Conservation (phyloP, 192 early-diverging fungal genomes). For the Entrophospora sp. region DNA sequence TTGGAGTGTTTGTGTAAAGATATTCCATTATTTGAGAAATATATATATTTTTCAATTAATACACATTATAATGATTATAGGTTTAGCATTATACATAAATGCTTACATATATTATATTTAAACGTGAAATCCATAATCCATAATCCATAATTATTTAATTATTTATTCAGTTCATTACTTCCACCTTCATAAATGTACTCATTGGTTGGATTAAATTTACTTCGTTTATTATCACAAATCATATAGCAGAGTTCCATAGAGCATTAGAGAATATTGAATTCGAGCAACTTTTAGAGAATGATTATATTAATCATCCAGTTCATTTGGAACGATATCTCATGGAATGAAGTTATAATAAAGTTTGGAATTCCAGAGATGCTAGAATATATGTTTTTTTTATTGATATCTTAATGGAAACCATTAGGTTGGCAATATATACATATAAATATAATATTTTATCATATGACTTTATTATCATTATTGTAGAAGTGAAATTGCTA, state of each 20-base stretch:
- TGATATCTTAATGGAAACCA: constrained; percentile 88
- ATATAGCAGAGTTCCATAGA: constrained; percentile 98
- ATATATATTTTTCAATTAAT: constrained; percentile 89
- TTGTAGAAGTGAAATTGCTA: constrained; percentile 92
- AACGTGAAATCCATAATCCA: not conserved
- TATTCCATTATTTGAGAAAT: constrained; percentile 91
- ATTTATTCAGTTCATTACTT: constrained; percentile 31
- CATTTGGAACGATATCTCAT: constrained; percentile 94
- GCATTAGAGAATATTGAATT: constrained; percentile 85
- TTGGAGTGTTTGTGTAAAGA: constrained; percentile 79
- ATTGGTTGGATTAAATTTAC: constrained; percentile 84
- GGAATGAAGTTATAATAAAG: constrained; percentile 96
- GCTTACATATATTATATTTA: not conserved
- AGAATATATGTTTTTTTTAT: constrained; percentile 91
- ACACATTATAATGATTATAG: constrained; percentile 77
- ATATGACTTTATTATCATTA: no score
- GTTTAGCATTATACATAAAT: no score
- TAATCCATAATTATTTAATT: not conserved
- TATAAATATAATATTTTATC: not conserved
- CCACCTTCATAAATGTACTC: constrained; percentile 81
- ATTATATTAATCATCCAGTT: constrained; percentile 85
- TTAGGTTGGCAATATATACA: constrained; percentile 47
- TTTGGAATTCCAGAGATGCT: constrained; percentile 83
- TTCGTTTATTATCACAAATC: constrained; percentile 87
- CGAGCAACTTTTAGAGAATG: constrained; percentile 66